Conservation (phyloP, 1,139 yeast species). For the Hanseniaspora sp. region DNA sequence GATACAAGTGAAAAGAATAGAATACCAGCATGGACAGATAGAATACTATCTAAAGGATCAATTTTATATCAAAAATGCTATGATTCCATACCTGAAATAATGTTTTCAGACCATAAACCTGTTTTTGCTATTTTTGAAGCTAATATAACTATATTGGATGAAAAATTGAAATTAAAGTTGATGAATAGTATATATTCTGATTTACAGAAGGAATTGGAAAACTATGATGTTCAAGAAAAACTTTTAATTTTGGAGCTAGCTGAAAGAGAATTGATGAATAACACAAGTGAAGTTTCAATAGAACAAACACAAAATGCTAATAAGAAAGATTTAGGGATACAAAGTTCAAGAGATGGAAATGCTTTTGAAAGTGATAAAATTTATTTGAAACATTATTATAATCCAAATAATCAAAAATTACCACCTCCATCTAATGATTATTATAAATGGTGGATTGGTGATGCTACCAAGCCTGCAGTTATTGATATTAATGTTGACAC, state of each 20-base stretch:
- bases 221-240: constrained; percentile 30
- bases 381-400: constrained; percentile 12
- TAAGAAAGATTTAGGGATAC: constrained; percentile 9
- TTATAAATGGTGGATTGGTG: constrained; percentile 84
- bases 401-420: constrained; percentile 28
- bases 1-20: constrained; percentile 88
- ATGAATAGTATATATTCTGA: constrained; percentile 47
- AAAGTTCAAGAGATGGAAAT: constrained; percentile 22
- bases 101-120: constrained; percentile 88
- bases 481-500: constrained; percentile 35
- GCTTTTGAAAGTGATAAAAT: constrained; percentile 22
- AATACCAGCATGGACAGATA: constrained; percentile 95
- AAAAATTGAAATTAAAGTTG: constrained; percentile 45
- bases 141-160: constrained; percentile 59
- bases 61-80: constrained; percentile 56
- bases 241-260: constrained; percentile 30
- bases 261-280: constrained; percentile 19
- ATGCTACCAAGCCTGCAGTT: constrained; percentile 57
- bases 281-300: constrained; percentile 21
- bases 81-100: constrained; percentile 47
- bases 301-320: constrained; percentile 16
- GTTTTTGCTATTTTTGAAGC: constrained; percentile 71
- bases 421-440: constrained; percentile 85
- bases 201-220: constrained; percentile 22
- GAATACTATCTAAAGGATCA: constrained; percentile 50